Evolutionary conservation across 164 flowering plant genomes (phyloP), one percentile per base, ranked within the genome.

Genomic region (Taxillus chinensis): DNA sequence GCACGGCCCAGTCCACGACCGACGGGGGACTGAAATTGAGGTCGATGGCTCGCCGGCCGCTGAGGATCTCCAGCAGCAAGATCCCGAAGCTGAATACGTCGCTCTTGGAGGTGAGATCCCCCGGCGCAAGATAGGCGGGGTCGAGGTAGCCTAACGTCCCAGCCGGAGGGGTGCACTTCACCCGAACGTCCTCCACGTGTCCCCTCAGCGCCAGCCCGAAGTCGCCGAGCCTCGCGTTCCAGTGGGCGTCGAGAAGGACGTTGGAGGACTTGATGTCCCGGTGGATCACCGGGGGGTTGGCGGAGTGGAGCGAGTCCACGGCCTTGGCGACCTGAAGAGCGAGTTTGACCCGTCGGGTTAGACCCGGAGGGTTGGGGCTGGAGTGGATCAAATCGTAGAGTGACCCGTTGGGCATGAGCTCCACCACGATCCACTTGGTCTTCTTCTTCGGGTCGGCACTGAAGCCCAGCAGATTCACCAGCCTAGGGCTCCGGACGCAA

Each of bases 181-280:
- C 76, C 10, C 74, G 70, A 0, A 74, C 88, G 57, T 83, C 95
- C 71, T 82, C 92, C 67, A 79, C 90, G 70, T 84, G 72, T 53
- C 87, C 87, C 52, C 90, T 80, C 65, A 92, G 59, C 0, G 98
- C 91, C 54, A 92, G 68, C 7, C 98, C 95, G 62, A 87, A 89
- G 61, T 92, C 98, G 1, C 91, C 85, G 40, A 92, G 66, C 61
- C 90, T 70, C 6, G 87, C 91, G 27, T 78, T 80, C 70, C 77
- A 69, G 4, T 68, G 59, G n/a, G 37, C 69, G 59, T 92, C 98
- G 45, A 92, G 71, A 39, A 92, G 62, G 2, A 92, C 73, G 63
- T 89, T 92, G 1, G 93, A 83, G 0, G 98, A 92, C 66, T 92
- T 92, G 1, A 92, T 83, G 64, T 92, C 98, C 37, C 95, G 69